A percentile compares a stretch with the other conserved stretches of the same genome.
These are phyloP conservation scores for Paraglomus occultum DNA, from an alignment of 192 early-diverging fungal genomes.

Conservation along the genomic window DNA sequence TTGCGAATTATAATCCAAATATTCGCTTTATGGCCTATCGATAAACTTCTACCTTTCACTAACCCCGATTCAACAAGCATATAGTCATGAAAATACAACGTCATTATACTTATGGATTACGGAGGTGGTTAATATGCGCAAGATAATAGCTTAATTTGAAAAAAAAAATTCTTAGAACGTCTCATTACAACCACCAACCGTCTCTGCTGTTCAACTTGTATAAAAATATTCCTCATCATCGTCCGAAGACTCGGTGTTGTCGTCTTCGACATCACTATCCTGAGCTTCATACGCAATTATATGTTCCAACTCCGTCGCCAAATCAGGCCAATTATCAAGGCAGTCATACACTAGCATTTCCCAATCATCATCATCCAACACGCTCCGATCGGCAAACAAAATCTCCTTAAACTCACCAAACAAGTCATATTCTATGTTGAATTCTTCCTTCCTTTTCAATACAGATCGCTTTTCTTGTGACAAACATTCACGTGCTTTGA, in stretches of 20 bases:
- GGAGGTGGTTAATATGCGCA: too few relatives aligned
- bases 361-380: slow-evolving; percentile 37
- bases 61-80: too few relatives aligned
- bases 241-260: neutral
- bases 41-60: too few relatives aligned
- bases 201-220: too few relatives aligned
- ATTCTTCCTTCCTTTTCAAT: neutral
- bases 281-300: slow-evolving; percentile 38
- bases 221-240: too few relatives aligned
- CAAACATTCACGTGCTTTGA: slow-evolving; percentile 31
- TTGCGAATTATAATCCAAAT: too few relatives aligned
- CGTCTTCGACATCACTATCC: slow-evolving; percentile 19
- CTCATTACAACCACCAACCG: too few relatives aligned
- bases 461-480: neutral
- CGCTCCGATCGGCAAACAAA: slow-evolving; percentile 18
- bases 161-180: too few relatives aligned
- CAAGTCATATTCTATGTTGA: neutral
- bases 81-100: too few relatives aligned
- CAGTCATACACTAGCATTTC: slow-evolving; percentile 31
- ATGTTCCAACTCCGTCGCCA: slow-evolving; percentile 40
- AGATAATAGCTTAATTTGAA: too few relatives aligned
- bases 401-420: slow-evolving; percentile 29
- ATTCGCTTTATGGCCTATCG: too few relatives aligned
- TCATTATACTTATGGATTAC: too few relatives aligned
- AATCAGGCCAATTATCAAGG: slow-evolving; percentile 28